Evolutionary conservation across 495 filamentous ascomycete species (phyloP).

Genomic region (Neurospora sublineolata): DNA sequence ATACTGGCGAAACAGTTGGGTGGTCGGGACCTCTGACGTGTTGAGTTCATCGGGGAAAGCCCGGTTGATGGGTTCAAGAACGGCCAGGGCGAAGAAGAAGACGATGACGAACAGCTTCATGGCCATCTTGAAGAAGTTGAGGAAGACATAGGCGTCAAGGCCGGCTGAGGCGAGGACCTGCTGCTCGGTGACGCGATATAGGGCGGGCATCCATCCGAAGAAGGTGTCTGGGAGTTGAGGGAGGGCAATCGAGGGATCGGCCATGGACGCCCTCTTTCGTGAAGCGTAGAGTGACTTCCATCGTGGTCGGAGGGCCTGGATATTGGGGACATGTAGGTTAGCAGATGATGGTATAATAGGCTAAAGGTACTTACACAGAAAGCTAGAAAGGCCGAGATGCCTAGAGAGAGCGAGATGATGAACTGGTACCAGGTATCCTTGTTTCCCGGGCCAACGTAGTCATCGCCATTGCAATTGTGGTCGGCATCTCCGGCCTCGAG

Average conservation of each 20-base stretch:
- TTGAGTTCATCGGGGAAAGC: constrained; percentile 31
- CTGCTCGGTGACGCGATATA: constrained; percentile 83
- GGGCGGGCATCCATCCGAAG: constrained; percentile 85
- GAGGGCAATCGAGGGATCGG: constrained; percentile 55
- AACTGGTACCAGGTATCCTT: constrained; percentile 42
- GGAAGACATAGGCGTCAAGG: constrained; percentile 89
- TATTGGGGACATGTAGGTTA: not conserved
- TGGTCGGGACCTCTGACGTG: not conserved
- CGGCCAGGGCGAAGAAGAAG: constrained; percentile 63
- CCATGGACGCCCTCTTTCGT: constrained; percentile 49
- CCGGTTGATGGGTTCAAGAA: constrained; percentile 79
- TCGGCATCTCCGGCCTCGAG: constrained; percentile 7
- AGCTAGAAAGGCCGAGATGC: constrained; percentile 38
- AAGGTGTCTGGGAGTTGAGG: constrained; percentile 77
- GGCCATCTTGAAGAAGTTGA: constrained; percentile 89
- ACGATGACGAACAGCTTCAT: constrained; percentile 69
- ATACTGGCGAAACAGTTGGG: constrained; percentile 7
- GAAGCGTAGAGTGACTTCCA: constrained; percentile 92
- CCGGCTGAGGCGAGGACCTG: constrained; percentile 84
- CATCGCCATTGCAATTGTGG: constrained; percentile 20
- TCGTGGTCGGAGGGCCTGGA: constrained; percentile 65
- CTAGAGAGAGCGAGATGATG: constrained; percentile 38
- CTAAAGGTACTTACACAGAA: constrained; percentile 36
- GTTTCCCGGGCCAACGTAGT: constrained; percentile 20
- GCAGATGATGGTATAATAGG: not conserved